Evolutionary conservation across 768 basidiomycete species (phyloP), one percentile per base, ranked within the genome.

Genomic region (Tricholoma matsutake): DNA sequence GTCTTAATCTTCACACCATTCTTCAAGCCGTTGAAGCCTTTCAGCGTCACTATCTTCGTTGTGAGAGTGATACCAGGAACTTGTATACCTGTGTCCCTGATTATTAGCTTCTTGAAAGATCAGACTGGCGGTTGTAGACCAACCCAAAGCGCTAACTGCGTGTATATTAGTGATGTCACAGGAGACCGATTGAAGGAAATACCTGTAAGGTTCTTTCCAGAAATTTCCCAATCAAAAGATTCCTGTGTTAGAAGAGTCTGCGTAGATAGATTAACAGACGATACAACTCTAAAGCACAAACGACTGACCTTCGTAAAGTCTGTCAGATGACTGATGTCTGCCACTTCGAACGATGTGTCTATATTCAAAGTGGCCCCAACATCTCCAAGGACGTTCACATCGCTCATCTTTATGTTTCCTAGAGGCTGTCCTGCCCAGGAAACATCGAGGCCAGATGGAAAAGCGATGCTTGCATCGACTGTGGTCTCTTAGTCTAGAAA

Each of bases 381-480:
- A 64, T 87, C 84, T n/a, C 83, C 86, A 1, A 75, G 75, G 16
- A 87, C 72, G n/a, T 78, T 73, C 25, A 91, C 76, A 63, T 86
- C 79, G 13, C 76, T 76, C 83, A 91, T 84, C 43, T 80, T 76
- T 59, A 91, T 83, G 39, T 72, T 79, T 0, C 89, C 88, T 1
- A 91, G 74, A 8, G 78, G 70, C 63, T 79, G 75, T 1, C 83
- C 85, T 39, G 76, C 70, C 88, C 88, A 91, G 11, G 77, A 75
- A 25, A 91, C 81, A 3, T 78, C 78, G 29, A 91, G 73, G 4
- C 89, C 89, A 35, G 78, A 70, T 2, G 81, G 81, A 71, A 91
- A 91, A 8, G 80, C 76, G 65, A 91, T 90, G 4, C 71, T 79
- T 2, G 89, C 89, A 63, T 91, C 86, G 67, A 91, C 88, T 81